phyloP scores from a whole-genome alignment of 495 filamentous ascomycete species.

The Xylaria bambusicola region DNA sequence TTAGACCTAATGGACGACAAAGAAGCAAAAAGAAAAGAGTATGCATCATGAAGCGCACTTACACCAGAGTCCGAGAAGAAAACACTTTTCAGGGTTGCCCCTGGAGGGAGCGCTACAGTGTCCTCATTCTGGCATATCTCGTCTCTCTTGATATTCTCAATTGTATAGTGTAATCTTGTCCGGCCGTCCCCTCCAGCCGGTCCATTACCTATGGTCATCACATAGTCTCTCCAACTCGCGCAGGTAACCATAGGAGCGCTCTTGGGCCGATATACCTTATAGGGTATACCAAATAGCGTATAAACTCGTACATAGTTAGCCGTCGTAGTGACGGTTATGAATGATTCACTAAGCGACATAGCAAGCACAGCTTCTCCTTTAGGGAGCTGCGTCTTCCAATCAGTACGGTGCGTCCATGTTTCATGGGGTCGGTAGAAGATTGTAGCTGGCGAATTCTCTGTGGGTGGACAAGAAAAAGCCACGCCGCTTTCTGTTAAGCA shows the following conservation, averaged over 20 bases:
- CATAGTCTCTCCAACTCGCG: conserved; percentile 89
- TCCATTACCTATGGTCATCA: conserved; percentile 91
- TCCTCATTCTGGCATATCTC: conserved; percentile 92
- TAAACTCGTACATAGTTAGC: conserved; percentile 88
- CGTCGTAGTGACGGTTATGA: conserved; percentile 82
- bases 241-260: conserved; percentile 86
- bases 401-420: conserved; percentile 86
- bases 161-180: conserved; percentile 76
- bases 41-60: conserved; percentile 32
- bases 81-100: conserved; percentile 69
- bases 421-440: conserved; percentile 98
- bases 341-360: conserved; percentile 90
- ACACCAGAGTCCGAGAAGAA: conserved; percentile 91
- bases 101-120: conserved; percentile 77
- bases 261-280: conserved; percentile 87
- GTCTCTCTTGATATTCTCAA: conserved; percentile 91
- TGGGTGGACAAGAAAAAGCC: conserved; percentile 80
- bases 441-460: conserved; percentile 67
- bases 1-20: too few relatives aligned
- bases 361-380: conserved; percentile 77
- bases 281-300: conserved; percentile 88
- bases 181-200: conserved; percentile 76
- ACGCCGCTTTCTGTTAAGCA: conserved; percentile 81
- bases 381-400: conserved; percentile 87
- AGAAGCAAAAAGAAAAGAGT: neutral